Conservation (phyloP, 2,329 filamentous ascomycete species). For the Monilinia laxa region DNA sequence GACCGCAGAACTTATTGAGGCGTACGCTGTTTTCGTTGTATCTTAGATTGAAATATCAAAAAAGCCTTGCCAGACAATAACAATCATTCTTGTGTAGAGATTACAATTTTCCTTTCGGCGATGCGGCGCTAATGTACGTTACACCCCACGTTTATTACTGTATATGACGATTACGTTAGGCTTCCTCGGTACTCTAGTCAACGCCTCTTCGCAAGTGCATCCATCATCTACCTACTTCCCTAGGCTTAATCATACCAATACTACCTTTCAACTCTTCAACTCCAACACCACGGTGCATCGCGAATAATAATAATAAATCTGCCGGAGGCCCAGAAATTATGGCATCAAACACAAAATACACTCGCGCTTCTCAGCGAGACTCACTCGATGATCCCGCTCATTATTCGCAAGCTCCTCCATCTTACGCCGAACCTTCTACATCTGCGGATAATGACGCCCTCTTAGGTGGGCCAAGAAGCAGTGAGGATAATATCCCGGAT, state of each 20-base stretch:
- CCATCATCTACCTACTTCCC: neutral
- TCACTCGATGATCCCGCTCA: slow-evolving; percentile 67
- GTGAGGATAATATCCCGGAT: slow-evolving; percentile 90
- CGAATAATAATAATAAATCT: neutral
- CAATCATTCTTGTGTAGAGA: too few relatives aligned
- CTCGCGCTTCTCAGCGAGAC: slow-evolving; percentile 79
- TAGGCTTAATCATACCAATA: neutral
- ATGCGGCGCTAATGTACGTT: slow-evolving; percentile 13
- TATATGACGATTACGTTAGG: slow-evolving; percentile 7
- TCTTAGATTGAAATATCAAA: neutral
- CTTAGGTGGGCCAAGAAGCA: slow-evolving; percentile 66
- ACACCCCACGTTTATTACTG: slow-evolving; percentile 1
- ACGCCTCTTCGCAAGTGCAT: neutral
- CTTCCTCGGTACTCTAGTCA: slow-evolving; percentile 9
- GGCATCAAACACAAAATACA: slow-evolving; percentile 78
- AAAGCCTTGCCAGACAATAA: neutral
- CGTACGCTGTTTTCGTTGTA: neutral
- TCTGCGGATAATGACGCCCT: slow-evolving; percentile 53
- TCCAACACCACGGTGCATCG: slow-evolving; percentile 3
- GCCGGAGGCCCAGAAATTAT: slow-evolving; percentile 46
- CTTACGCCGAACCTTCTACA: slow-evolving; percentile 65
- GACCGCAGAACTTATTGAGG: neutral
- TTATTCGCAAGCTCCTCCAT: slow-evolving; percentile 78
- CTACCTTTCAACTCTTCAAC: neutral
- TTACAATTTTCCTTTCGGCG: neutral